Conservation (phyloP, 1,139 yeast genomes). For the Debaryomycetaceae sp. region DNA sequence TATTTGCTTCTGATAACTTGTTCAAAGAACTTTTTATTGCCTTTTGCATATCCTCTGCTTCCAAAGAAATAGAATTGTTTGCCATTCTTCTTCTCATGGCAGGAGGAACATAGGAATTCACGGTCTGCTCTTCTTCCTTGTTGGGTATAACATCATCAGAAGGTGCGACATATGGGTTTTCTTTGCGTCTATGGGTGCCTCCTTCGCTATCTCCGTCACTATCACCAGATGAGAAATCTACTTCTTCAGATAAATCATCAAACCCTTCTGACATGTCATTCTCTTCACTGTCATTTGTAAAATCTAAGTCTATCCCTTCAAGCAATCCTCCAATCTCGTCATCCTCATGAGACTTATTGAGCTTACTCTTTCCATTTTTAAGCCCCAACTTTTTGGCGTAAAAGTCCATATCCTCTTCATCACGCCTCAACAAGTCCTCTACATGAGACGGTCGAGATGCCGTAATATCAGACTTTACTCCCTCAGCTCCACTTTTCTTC, state of each 20-base stretch:
- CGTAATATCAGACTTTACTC: slow-evolving; percentile 1
- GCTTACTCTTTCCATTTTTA: slow-evolving; percentile 47
- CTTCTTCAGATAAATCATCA: slow-evolving; percentile 11
- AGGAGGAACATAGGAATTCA: slow-evolving; percentile 69
- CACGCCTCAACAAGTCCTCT: slow-evolving; percentile 48
- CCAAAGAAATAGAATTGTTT: slow-evolving; percentile 44
- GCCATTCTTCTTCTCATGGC: slow-evolving; percentile 62
- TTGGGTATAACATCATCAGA: slow-evolving; percentile 13
- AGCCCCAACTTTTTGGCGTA: slow-evolving; percentile 82
- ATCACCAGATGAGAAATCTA: slow-evolving; percentile 6
- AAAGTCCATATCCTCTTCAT: slow-evolving; percentile 76
- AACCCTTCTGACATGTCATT: slow-evolving; percentile 6
- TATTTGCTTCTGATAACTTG: slow-evolving; percentile 81
- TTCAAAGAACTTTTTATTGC: slow-evolving; percentile 79
- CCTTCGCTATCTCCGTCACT: slow-evolving; percentile 11
- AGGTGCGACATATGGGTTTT: slow-evolving; percentile 90
- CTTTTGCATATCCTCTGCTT: slow-evolving; percentile 48
- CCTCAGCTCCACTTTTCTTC: slow-evolving; percentile 4
- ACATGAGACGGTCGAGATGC: slow-evolving; percentile 23
- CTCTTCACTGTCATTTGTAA: slow-evolving; percentile 20
- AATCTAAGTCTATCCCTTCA: slow-evolving; percentile 73
- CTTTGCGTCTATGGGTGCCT: slow-evolving; percentile 36
- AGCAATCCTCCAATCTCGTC: slow-evolving; percentile 71
- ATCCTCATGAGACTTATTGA: slow-evolving; percentile 53
- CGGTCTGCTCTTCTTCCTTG: slow-evolving; percentile 10